These are phyloP conservation scores for Kwoniella bestiolae DNA, from an alignment of 768 basidiomycete species.

Conservation along the genomic window DNA sequence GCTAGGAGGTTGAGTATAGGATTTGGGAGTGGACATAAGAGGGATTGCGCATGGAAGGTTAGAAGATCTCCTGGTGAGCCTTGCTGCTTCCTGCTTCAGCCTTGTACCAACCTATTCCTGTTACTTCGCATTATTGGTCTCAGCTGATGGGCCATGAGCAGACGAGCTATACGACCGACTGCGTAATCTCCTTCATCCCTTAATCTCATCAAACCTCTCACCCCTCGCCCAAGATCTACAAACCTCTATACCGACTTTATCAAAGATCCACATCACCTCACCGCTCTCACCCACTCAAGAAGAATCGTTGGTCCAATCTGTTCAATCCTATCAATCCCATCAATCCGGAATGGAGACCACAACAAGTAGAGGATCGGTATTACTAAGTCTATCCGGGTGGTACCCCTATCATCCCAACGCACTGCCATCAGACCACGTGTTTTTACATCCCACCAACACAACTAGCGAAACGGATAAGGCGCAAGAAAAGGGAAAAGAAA, in stretches of 20 bases:
- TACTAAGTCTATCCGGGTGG: constrained; percentile 42
- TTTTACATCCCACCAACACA: too few relatives aligned
- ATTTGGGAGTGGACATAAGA: constrained; percentile 27
- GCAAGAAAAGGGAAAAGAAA: not conserved
- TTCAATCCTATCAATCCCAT: not conserved
- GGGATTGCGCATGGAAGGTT: constrained; percentile 41
- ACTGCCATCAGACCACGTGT: constrained; percentile 10
- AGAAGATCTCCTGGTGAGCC: constrained; percentile 29
- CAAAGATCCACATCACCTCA: not conserved
- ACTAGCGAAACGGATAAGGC: too few relatives aligned
- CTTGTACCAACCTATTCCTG: too few relatives aligned
- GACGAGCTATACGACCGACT: constrained; percentile 28
- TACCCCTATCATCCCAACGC: constrained; percentile 38
- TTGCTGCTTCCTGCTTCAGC: too few relatives aligned
- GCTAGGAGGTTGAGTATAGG: constrained; percentile 27
- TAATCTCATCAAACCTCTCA: constrained; percentile 28
- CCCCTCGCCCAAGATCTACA: constrained; percentile 19
- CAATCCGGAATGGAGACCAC: not conserved
- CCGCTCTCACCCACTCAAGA: not conserved
- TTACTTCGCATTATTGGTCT: not conserved
- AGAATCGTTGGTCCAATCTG: not conserved
- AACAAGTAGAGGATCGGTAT: constrained; percentile 10
- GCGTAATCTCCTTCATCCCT: constrained; percentile 31
- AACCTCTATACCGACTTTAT: not conserved
- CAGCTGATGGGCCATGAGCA: not conserved